Percentiles rank a stretch among this genome's conserved stretches.
These are phyloP conservation scores for Botrytis porri DNA, from an alignment of 2,329 filamentous ascomycete genomes.

Conservation along the genomic window DNA sequence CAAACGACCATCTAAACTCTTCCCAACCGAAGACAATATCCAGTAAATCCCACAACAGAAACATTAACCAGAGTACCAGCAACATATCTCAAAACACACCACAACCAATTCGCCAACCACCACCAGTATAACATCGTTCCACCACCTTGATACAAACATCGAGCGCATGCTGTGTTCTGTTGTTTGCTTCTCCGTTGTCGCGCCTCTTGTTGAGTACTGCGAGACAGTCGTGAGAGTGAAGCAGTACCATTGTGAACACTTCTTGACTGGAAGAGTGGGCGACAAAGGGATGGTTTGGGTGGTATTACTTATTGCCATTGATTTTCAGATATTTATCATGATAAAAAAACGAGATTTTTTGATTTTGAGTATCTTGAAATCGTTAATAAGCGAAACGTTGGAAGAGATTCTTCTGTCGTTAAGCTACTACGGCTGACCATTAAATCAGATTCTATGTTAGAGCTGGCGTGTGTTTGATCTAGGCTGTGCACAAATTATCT, in stretches of 20 bases:
- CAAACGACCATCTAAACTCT: not conserved
- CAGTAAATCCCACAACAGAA: not conserved
- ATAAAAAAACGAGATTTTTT: too few relatives aligned
- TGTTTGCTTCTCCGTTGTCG: not conserved
- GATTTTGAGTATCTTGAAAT: too few relatives aligned
- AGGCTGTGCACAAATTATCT: too few relatives aligned
- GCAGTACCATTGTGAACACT: not conserved
- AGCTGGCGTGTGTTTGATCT: rapidly evolving
- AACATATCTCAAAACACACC: not conserved
- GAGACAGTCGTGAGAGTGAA: not conserved
- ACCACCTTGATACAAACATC: not conserved
- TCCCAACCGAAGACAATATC: not conserved
- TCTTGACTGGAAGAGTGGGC: too few relatives aligned
- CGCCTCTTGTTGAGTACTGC: not conserved
- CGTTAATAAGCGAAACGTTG: not conserved
- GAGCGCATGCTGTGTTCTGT: not conserved
- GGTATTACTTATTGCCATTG: not conserved
- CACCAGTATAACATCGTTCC: not conserved
- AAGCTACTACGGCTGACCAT: not conserved
- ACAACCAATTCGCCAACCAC: not conserved
- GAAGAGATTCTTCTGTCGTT: not conserved
- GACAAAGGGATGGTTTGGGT: not conserved
- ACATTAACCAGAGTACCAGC: not conserved
- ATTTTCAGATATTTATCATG: too few relatives aligned
- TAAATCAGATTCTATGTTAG: not conserved